These are phyloP conservation scores for Acmispon strigosus DNA, from an alignment of 306 rosid genomes.

Conservation along the genomic window DNA sequence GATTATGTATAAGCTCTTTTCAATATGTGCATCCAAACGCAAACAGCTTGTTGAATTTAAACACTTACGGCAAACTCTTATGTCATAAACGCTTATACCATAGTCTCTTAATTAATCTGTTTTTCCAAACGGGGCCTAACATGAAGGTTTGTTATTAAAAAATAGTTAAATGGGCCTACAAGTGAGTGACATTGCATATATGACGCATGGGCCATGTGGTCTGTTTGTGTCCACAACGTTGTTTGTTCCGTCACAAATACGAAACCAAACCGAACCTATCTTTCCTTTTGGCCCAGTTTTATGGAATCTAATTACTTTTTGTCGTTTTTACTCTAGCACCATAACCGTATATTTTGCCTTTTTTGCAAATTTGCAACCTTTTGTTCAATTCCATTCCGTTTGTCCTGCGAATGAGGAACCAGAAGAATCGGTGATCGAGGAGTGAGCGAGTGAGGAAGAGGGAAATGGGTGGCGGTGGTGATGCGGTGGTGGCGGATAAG, in stretches of 20 bases:
- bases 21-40: too few relatives aligned
- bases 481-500: slow-evolving; percentile 17
- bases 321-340: neutral
- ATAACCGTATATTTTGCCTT: neutral
- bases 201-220: neutral
- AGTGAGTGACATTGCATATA: neutral
- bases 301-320: neutral
- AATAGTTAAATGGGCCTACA: neutral
- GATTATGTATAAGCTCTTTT: too few relatives aligned
- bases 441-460: neutral
- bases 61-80: too few relatives aligned
- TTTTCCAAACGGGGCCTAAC: too few relatives aligned
- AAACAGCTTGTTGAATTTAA: too few relatives aligned
- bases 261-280: neutral
- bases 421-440: neutral
- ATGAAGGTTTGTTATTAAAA: too few relatives aligned
- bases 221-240: neutral
- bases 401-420: slow-evolving; percentile 16
- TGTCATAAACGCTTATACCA: too few relatives aligned
- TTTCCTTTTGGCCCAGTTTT: neutral
- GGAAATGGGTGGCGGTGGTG: slow-evolving; percentile 31
- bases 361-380: neutral
- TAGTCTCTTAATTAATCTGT: too few relatives aligned
- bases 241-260: neutral
- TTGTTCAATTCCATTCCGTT: neutral